Percentiles rank a stretch among this genome's conserved stretches.
phyloP scores from a whole-genome alignment of 768 basidiomycete genomes.

The Peribolospora baueri region DNA sequence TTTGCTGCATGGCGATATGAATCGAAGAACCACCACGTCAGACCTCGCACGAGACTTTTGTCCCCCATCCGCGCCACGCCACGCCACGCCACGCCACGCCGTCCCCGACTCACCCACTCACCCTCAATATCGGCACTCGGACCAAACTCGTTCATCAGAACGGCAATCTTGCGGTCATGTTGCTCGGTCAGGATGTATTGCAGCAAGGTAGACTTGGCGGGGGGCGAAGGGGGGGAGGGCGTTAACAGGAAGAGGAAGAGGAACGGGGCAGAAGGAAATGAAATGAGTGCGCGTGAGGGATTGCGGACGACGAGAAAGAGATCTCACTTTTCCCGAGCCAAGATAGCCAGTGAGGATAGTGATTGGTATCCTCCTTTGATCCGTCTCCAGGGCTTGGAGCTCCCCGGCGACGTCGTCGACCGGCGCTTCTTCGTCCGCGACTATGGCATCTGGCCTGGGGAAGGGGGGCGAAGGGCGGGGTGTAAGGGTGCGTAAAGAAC shows the following conservation, averaged over 20 bases:
- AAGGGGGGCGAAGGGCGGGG: too few species aligned
- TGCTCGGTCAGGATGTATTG: conserved; percentile 62
- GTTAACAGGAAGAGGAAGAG: too few species aligned
- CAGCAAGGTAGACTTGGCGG: neutral
- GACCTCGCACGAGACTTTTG: neutral
- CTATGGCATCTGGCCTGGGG: too few species aligned
- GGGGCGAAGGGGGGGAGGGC: neutral
- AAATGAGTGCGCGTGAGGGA: neutral
- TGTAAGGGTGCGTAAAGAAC: too few species aligned
- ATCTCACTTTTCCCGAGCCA: conserved; percentile 62
- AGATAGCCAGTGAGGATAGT: conserved; percentile 90
- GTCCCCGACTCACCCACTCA: conserved; percentile 16
- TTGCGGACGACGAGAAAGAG: neutral
- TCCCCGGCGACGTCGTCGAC: too few species aligned
- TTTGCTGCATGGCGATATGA: conserved; percentile 31
- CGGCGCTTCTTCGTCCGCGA: too few species aligned
- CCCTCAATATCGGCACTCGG: conserved; percentile 93
- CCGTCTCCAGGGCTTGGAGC: too few species aligned
- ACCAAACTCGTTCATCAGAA: conserved; percentile 47
- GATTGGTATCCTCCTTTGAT: conserved; percentile 34
- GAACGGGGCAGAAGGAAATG: neutral
- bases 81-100: neutral
- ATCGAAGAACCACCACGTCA: neutral
- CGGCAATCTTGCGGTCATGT: conserved; percentile 88
- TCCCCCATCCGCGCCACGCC: neutral